A percentile compares a stretch with the other conserved stretches of the same genome.
Conservation (phyloP, 2,329 filamentous ascomycete species). For the Parasarocladium wereldwijsianum region DNA sequence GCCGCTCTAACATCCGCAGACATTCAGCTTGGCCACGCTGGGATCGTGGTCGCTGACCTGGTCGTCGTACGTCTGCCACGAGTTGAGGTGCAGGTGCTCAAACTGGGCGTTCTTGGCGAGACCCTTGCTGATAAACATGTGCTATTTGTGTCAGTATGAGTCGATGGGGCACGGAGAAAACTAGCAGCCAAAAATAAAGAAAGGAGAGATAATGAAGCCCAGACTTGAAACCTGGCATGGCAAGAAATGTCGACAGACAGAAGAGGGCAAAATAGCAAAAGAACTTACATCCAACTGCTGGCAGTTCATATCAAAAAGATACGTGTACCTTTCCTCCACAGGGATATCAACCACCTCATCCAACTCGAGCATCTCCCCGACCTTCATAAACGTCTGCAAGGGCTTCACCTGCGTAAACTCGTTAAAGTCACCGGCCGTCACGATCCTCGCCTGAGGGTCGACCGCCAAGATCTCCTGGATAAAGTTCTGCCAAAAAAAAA, state of each 20-base stretch:
- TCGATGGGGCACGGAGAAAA: no score
- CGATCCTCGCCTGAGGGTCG: conserved; percentile 40
- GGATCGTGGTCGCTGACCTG: conserved; percentile 57
- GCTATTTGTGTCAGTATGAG: no score
- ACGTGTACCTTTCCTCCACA: conserved; percentile 50
- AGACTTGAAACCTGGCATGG: no score
- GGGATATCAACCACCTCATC: conserved; percentile 42
- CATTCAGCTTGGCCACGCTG: conserved; percentile 45
- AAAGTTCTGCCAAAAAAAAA: conserved; percentile 27
- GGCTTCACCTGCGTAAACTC: conserved; percentile 53
- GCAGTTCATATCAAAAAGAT: conserved; percentile 54
- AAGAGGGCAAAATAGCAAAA: no score
- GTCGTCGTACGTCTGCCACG: conserved; percentile 43
- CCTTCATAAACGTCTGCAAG: conserved; percentile 33
- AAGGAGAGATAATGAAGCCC: no score
- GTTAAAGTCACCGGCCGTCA: conserved; percentile 57
- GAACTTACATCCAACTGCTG: conserved; percentile 60
- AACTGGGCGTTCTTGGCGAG: conserved; percentile 33
- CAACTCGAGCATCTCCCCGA: conserved; percentile 43
- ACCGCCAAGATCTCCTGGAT: conserved; percentile 39
- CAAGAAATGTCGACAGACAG: no score
- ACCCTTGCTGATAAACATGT: conserved; percentile 45
- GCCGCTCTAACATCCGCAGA: conserved; percentile 40
- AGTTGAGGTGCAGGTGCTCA: conserved; percentile 59
- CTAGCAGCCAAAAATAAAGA: no score